A percentile compares a stretch with the other conserved stretches of the same genome.
These are phyloP conservation scores for Solanum hybrid DNA, from an alignment of 305 asterid genomes.

Conservation along the genomic window DNA sequence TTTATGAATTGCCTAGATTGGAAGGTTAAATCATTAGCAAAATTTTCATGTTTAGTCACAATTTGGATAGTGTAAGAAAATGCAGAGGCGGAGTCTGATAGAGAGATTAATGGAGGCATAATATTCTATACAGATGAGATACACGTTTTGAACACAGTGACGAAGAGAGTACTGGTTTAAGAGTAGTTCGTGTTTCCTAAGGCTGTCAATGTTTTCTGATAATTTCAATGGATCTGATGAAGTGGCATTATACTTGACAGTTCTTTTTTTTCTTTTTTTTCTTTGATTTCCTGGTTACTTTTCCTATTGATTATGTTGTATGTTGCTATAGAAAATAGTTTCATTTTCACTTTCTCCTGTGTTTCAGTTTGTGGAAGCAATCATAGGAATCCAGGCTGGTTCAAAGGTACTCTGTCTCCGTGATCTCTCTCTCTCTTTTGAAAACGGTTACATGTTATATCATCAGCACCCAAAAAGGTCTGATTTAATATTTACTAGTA, in stretches of 20 bases:
- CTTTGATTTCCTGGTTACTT: neutral
- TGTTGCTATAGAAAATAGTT: neutral
- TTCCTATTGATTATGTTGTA: neutral
- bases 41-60: neutral
- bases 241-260: neutral
- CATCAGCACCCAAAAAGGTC: neutral
- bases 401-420: constrained; percentile 38
- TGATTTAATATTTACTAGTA: neutral
- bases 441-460: neutral
- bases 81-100: neutral
- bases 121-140: neutral
- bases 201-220: neutral
- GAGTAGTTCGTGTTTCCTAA: neutral
- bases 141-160: neutral
- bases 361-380: constrained; percentile 88
- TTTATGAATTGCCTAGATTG: neutral
- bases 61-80: neutral
- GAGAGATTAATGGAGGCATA: neutral
- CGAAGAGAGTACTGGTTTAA: neutral
- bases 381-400: constrained; percentile 59
- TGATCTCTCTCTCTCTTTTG: neutral
- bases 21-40: neutral
- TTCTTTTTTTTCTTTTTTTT: neutral
- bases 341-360: neutral
- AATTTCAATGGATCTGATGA: neutral